These are phyloP conservation scores for Pythium dissotocum DNA, from an alignment of 352 stramenopile genomes.

Conservation along the genomic window DNA sequence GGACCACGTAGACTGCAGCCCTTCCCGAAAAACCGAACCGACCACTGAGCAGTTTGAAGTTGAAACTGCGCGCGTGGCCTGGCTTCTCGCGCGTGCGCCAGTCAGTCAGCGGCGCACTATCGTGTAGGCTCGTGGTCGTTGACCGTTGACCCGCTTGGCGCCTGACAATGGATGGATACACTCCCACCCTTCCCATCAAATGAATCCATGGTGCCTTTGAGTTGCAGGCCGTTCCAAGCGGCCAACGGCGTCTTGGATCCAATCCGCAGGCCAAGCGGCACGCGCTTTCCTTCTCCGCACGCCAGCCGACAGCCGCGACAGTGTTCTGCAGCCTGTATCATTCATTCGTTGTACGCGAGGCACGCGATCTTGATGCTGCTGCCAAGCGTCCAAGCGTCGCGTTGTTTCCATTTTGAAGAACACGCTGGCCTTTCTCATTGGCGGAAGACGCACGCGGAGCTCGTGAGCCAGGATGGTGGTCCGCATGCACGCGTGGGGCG, in stretches of 20 bases:
- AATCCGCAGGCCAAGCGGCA: conserved; percentile 21
- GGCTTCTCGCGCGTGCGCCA: neutral
- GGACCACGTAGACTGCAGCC: neutral
- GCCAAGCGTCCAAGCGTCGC: neutral
- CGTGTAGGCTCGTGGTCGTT: neutral
- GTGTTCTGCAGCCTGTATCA: neutral
- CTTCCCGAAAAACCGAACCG: neutral
- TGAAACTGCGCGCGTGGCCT: neutral
- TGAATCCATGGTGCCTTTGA: neutral
- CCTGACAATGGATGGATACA: neutral
- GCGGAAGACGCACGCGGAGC: neutral
- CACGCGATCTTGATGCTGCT: neutral
- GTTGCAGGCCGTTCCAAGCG: neutral
- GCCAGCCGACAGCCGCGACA: neutral
- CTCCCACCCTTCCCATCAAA: neutral
- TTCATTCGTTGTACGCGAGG: neutral
- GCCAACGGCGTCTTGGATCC: conserved; percentile 1
- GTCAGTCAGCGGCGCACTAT: neutral
- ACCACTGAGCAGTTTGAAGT: neutral
- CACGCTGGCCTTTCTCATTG: conserved; percentile 2
- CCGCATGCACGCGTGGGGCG: neutral
- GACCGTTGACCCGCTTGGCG: neutral
- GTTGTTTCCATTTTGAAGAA: conserved; percentile 1
- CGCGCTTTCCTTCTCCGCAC: conserved; percentile 8
- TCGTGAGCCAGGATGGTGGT: neutral